Evolutionary conservation across 768 basidiomycete genomes (phyloP), one percentile per base, ranked within the genome.

Genomic region (Rhizopogon sp.): DNA sequence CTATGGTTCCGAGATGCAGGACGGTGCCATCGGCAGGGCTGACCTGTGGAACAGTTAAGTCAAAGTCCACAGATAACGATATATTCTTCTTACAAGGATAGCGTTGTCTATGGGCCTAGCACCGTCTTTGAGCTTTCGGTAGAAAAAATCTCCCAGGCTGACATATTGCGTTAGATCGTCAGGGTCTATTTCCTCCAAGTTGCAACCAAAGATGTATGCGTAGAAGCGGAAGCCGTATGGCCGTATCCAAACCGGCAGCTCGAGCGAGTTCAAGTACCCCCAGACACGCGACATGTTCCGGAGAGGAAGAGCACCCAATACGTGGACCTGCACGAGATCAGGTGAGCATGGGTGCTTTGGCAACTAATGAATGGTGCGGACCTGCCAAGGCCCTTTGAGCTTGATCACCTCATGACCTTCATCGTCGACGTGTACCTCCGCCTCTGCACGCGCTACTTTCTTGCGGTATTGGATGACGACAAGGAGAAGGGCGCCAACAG

Each of bases 71-170:
- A 5, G 11, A 5, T 35, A 9, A 45, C 31, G 7, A 37, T 7
- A 0, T 43, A 11, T 1, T 71, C 81, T 1, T 71, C 81, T 58
- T 57, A 92, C 94, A 57, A 97, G 79, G 3, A 81, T 72, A 16
- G 88, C 83, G 29, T 83, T 73, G 29, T 83, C 91, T 17, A 96
- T 85, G 4, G 93, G 93, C 20, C 97, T 79, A 35, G 70, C 83
- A 40, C 93, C 97, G 22, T 79, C 77, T 67, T 89, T 92, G 56
- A 99, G 78, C 60, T 81, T 82, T 33, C 97, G 79, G 70, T 97
- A 95, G 75, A 99, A 98, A 73, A 99, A 99, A 20, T 88, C 92
- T 37, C 95, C 95, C n/a, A 99, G 78, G 67, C 85, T 88, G 1
- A 79, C 79, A 68, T 98, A 99, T 52, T 79, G 66, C n/a, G 68